These are phyloP conservation scores for Claviceps pazoutovae DNA, from an alignment of 2,329 filamentous ascomycete species.

Conservation along the genomic window DNA sequence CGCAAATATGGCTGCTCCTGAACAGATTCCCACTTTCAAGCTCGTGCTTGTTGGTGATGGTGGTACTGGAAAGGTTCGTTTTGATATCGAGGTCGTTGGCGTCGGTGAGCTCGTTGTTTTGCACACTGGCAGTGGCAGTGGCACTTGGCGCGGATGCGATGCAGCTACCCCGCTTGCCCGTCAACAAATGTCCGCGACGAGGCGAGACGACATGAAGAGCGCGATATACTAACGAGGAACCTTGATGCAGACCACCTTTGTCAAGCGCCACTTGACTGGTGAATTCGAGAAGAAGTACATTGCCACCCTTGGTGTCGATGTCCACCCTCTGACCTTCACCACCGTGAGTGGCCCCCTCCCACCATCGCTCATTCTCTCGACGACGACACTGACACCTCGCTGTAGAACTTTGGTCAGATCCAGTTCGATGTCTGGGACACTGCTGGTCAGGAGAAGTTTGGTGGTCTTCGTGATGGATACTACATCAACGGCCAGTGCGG, in stretches of 20 bases:
- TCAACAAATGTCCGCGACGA: background rate
- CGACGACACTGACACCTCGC: slow-evolving; percentile 7
- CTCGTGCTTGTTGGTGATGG: slow-evolving; percentile 98
- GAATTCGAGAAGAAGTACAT: slow-evolving; percentile 99
- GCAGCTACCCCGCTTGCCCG: slow-evolving; percentile 12
- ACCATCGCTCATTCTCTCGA: background rate
- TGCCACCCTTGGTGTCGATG: slow-evolving; percentile 97
- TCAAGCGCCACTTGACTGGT: slow-evolving; percentile 99
- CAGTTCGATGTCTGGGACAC: slow-evolving; percentile 99
- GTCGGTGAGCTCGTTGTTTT: slow-evolving; percentile 10
- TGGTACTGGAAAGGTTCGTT: slow-evolving; percentile 88
- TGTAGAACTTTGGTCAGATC: slow-evolving; percentile 79
- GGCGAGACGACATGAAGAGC: background rate
- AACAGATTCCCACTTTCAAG: slow-evolving; percentile 78
- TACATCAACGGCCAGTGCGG: slow-evolving; percentile 99
- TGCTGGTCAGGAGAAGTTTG: slow-evolving; percentile 98
- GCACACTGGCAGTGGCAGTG: background rate
- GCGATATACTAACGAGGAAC: slow-evolving; percentile 2
- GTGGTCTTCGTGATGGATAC: slow-evolving; percentile 97
- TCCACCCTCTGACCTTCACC: slow-evolving; percentile 94
- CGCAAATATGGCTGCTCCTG: slow-evolving; percentile 45
- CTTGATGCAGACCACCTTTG: slow-evolving; percentile 76
- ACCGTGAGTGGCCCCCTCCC: slow-evolving; percentile 55
- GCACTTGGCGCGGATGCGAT: background rate
- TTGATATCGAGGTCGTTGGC: slow-evolving; percentile 1